Conservation (phyloP, 2,329 filamentous ascomycete species). For the Colletotrichum tabaci region DNA sequence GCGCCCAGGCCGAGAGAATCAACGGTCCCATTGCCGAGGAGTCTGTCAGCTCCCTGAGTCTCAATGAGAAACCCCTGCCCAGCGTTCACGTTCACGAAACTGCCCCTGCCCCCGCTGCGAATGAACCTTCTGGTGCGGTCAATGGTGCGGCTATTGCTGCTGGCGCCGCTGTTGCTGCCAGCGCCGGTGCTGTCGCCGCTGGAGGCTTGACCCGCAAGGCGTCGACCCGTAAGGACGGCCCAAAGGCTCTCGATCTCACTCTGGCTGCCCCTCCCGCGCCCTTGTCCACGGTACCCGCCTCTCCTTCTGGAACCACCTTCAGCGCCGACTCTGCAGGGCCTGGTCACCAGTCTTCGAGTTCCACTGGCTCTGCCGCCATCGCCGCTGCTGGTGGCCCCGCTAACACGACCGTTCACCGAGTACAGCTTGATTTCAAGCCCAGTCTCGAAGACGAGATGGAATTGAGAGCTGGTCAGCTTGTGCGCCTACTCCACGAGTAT, state of each 20-base stretch:
- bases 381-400: conserved; percentile 73
- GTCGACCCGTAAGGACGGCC: conserved; percentile 69
- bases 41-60: conserved; percentile 53
- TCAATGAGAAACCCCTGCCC: conserved; percentile 49
- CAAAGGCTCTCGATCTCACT: conserved; percentile 69
- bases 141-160: conserved; percentile 55
- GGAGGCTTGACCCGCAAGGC: conserved; percentile 65
- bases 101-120: conserved; percentile 2
- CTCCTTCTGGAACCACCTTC: conserved; percentile 75
- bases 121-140: conserved; percentile 39
- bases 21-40: conserved; percentile 59
- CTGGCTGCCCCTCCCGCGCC: conserved; percentile 52
- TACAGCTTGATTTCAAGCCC: conserved; percentile 94
- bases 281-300: conserved; percentile 62
- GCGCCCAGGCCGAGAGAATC: conserved; percentile 69
- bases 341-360: conserved; percentile 61
- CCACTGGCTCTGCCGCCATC: conserved; percentile 71
- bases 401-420: conserved; percentile 83
- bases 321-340: conserved; percentile 69
- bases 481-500: conserved; percentile 93
- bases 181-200: conserved; percentile 55
- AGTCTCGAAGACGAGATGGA: conserved; percentile 94
- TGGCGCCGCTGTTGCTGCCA: conserved; percentile 48
- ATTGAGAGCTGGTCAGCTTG: conserved; percentile 84
- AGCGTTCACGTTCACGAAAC: background rate